A percentile compares a stretch with the other conserved stretches of the same genome.
phyloP scores from a whole-genome alignment of 345 rosid species.

The Turritis glabra region DNA sequence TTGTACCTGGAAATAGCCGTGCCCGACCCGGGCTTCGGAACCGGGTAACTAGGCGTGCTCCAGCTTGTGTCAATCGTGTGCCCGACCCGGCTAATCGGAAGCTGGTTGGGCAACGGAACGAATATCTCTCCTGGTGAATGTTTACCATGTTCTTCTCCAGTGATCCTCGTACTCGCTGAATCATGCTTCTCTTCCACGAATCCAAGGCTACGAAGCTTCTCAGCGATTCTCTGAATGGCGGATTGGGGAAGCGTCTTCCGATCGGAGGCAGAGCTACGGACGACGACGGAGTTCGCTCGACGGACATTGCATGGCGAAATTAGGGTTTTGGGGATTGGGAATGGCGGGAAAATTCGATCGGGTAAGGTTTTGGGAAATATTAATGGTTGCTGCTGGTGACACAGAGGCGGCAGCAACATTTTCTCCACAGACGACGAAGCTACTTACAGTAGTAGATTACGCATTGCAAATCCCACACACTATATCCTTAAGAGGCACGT shows the following conservation, averaged over 20 bases:
- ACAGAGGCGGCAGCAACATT: slow-evolving; percentile 51
- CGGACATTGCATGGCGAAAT: slow-evolving; percentile 21
- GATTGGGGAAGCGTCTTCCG: slow-evolving; percentile 54
- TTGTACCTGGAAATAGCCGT: slow-evolving; percentile 58
- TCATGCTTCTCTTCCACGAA: slow-evolving; percentile 46
- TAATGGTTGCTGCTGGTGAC: slow-evolving; percentile 26
- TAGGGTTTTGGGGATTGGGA: slow-evolving; percentile 31
- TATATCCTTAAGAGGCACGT: slow-evolving; percentile 16
- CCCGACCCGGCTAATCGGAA: slow-evolving; percentile 78
- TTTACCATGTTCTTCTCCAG: not conserved
- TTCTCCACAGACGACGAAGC: slow-evolving; percentile 26
- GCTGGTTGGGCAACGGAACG: slow-evolving; percentile 61
- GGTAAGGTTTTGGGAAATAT: slow-evolving; percentile 39
- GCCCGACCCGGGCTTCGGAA: slow-evolving; percentile 77
- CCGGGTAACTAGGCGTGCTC: slow-evolving; percentile 89
- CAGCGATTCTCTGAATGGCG: slow-evolving; percentile 86
- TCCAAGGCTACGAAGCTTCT: slow-evolving; percentile 93
- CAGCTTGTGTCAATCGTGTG: slow-evolving; percentile 94
- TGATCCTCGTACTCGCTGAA: not conserved
- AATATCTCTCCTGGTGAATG: slow-evolving; percentile 71
- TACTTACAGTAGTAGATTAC: no score
- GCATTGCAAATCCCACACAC: not conserved
- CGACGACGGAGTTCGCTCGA: slow-evolving; percentile 31
- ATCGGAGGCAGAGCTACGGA: slow-evolving; percentile 42
- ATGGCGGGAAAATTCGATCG: slow-evolving; percentile 32